phyloP scores from a whole-genome alignment of 768 basidiomycete genomes.

The Termitomyces sp. region DNA sequence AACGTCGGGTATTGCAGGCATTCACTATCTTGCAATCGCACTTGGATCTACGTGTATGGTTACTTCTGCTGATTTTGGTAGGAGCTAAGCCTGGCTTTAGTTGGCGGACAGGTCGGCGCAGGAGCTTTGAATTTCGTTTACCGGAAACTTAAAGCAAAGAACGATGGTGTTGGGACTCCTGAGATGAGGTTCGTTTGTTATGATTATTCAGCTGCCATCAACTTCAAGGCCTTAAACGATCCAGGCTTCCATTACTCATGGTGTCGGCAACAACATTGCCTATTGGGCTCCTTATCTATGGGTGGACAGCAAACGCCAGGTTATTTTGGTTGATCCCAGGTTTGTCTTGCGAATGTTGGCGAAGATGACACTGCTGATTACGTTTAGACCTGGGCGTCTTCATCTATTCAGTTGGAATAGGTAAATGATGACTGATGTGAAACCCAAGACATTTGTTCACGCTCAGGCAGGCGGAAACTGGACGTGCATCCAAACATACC shows the following conservation, averaged over 20 bases:
- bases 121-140: constrained; percentile 44
- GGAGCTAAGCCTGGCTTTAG: constrained; percentile 6
- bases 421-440: constrained; percentile 17
- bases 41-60: constrained; percentile 41
- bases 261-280: constrained; percentile 49
- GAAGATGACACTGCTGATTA: not conserved
- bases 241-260: constrained; percentile 34
- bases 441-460: not conserved
- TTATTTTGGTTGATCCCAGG: constrained; percentile 57
- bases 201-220: not conserved
- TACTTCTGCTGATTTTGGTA: constrained; percentile 14
- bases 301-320: constrained; percentile 49
- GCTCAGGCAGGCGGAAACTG: constrained; percentile 24
- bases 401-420: constrained; percentile 44
- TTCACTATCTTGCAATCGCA: constrained; percentile 61
- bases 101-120: constrained; percentile 35
- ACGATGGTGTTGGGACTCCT: constrained; percentile 48
- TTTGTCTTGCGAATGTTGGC: constrained; percentile 16
- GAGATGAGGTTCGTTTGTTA: constrained; percentile 35
- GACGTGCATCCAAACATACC: constrained; percentile 51
- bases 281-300: constrained; percentile 54
- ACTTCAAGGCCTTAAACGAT: not conserved
- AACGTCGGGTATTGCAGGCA: constrained; percentile 43
- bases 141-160: constrained; percentile 33
- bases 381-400: constrained; percentile 31